Evolutionary conservation across 305 asterid species (phyloP).

Genomic region (Plantago coronopus): DNA sequence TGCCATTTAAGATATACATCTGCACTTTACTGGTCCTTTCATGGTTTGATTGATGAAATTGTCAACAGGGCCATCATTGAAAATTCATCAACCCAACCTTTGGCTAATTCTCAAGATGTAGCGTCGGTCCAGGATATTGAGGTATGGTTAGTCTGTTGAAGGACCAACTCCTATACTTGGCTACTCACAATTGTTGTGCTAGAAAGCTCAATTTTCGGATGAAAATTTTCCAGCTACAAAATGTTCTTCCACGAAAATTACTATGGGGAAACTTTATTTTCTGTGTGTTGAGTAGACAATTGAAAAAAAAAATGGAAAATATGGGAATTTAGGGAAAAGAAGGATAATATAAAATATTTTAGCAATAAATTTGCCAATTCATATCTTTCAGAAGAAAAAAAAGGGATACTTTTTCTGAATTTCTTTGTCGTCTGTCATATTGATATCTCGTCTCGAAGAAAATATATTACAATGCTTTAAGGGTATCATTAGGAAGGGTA

Average conservation of each 20-base stretch:
- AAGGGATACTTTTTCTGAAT: no score
- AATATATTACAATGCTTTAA: no score
- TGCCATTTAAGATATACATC: conserved; percentile 3
- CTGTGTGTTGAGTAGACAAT: no score
- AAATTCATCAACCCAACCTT: conserved; percentile 39
- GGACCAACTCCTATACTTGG: neutral
- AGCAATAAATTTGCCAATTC: no score
- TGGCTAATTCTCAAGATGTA: conserved; percentile 45
- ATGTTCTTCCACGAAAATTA: neutral
- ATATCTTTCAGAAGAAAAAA: no score
- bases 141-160: conserved; percentile 37
- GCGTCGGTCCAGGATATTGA: conserved; percentile 66
- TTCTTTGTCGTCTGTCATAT: no score
- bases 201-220: neutral
- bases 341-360: no score
- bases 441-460: no score
- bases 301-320: no score
- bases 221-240: neutral
- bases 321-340: no score
- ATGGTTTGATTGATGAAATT: conserved; percentile 23
- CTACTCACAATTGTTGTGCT: conserved; percentile 15
- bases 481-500: no score
- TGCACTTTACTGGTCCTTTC: neutral
- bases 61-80: conserved; percentile 43
- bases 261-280: no score